Conservation (phyloP, 2,329 filamentous ascomycete species). For the Phoma sp. region DNA sequence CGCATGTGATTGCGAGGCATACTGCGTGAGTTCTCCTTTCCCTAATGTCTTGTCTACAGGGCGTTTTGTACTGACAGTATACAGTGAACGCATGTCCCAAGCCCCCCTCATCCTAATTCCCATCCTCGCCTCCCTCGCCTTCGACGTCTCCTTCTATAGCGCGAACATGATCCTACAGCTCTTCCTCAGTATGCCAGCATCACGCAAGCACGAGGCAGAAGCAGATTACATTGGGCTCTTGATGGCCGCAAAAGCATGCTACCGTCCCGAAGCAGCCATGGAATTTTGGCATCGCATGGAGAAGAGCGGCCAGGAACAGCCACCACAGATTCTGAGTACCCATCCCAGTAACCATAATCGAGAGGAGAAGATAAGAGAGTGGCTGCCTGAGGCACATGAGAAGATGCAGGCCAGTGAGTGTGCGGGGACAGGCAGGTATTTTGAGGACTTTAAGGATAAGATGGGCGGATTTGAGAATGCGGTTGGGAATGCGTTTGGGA, state of each 20-base stretch:
- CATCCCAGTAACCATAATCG: constrained; percentile 74
- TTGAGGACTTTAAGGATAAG: not conserved
- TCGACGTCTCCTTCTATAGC: constrained; percentile 51
- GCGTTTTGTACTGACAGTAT: not conserved
- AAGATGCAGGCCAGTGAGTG: constrained; percentile 46
- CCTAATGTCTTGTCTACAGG: not conserved
- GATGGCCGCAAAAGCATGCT: constrained; percentile 84
- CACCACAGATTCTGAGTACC: constrained; percentile 76
- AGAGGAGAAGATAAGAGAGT: constrained; percentile 69
- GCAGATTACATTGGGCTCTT: constrained; percentile 81
- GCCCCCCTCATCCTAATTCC: constrained; percentile 48
- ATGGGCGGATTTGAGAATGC: constrained; percentile 1
- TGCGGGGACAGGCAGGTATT: constrained; percentile 24
- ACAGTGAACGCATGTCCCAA: constrained; percentile 63
- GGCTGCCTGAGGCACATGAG: constrained; percentile 51
- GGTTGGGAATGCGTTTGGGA: not conserved
- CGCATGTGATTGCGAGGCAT: constrained; percentile 64
- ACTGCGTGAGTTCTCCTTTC: constrained; percentile 30
- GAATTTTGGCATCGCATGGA: constrained; percentile 70
- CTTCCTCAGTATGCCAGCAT: constrained; percentile 71
- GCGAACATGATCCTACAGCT: constrained; percentile 61
- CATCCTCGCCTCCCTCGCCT: constrained; percentile 43
- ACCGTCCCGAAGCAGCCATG: constrained; percentile 70
- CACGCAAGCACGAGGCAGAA: constrained; percentile 74
- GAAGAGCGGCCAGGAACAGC: constrained; percentile 53